Percentiles rank a stretch among this genome's conserved stretches.
Evolutionary conservation across 306 rosid genomes (phyloP).

Genomic region (Cicer yamashitae): DNA sequence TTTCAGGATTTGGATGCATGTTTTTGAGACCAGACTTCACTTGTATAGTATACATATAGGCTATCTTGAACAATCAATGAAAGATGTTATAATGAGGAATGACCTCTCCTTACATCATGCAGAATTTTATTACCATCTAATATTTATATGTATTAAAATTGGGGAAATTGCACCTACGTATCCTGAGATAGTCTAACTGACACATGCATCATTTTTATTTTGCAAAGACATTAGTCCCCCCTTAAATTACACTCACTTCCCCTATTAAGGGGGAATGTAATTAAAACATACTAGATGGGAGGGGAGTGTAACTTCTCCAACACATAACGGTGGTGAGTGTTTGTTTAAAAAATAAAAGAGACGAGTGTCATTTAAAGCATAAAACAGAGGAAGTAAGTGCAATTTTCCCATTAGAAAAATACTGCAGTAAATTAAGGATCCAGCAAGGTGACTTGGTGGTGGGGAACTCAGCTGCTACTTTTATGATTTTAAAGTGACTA

Average conservation of each 20-base stretch:
- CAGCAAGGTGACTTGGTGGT: neutral
- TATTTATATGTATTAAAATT: neutral
- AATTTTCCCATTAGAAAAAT: neutral
- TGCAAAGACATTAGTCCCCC: neutral
- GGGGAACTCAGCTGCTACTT: slow-evolving; percentile 19
- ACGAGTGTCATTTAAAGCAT: neutral
- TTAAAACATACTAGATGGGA: neutral
- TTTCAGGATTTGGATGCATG: slow-evolving; percentile 13
- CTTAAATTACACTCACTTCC: neutral
- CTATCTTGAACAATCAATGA: slow-evolving; percentile 11
- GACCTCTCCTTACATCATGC: slow-evolving; percentile 9
- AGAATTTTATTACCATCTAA: neutral
- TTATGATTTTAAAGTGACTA: slow-evolving; percentile 6
- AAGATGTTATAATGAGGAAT: slow-evolving; percentile 31
- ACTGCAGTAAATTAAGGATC: slow-evolving; percentile 3
- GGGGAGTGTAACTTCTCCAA: neutral
- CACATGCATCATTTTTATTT: neutral
- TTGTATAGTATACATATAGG: slow-evolving; percentile 10
- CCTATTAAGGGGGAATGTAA: neutral
- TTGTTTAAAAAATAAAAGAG: neutral
- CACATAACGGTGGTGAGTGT: neutral
- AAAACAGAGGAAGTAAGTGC: neutral
- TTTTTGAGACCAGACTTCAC: neutral
- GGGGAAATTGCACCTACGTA: neutral
- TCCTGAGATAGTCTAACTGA: neutral